Evolutionary conservation across 768 basidiomycete genomes (phyloP), one percentile per base, ranked within the genome.

Genomic region (Leccinum boreale): DNA sequence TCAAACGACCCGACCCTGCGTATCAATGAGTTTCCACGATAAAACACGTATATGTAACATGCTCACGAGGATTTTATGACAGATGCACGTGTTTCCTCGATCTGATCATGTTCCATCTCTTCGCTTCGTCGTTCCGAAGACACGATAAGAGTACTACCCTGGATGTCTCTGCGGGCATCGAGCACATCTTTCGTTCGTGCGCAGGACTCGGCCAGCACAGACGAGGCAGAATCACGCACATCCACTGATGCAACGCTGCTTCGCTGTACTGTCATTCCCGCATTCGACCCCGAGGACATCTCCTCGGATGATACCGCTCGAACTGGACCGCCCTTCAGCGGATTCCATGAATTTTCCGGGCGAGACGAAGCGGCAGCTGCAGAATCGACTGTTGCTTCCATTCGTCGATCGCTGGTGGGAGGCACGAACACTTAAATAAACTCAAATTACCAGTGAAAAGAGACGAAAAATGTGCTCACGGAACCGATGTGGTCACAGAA

Each of bases 51-150:
- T 29, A 12, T 9, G 8, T 12, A 26, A 17, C 1, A 17, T 29
- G 50, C 64, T 50, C 31, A 64, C 62, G 28, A 33, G 8, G 39
- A 12, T 15, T 45, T 28, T 26, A 35, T 17, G 17, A 48, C 17
- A 14, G 33, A 35, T 8, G 29, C 9, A 5, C 3, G 15, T 3
- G 24, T 31, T 46, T 24, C 26, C 11, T 50, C 39, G 1, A n/a
- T 35, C 9, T 63, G 50, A n/a, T 12, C 5, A 3, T 31, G 5
- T 17, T 52, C 5, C 1, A n/a, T 24, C 14, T 23, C 28, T n/a
- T 9, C 4, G 21, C 12, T 14, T 23, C 4, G 19, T n/a, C 3
- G 21, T 26, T 59, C 57, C n/a, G 19, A 50, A 26, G 52, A 31
- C 8, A 19, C 36, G 10, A 14, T 1, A 14, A 49, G n/a, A 24